Percentiles rank a stretch among this genome's conserved stretches.
Conservation (phyloP, 192 early-diverging fungal genomes). For the Coemansia erecta region DNA sequence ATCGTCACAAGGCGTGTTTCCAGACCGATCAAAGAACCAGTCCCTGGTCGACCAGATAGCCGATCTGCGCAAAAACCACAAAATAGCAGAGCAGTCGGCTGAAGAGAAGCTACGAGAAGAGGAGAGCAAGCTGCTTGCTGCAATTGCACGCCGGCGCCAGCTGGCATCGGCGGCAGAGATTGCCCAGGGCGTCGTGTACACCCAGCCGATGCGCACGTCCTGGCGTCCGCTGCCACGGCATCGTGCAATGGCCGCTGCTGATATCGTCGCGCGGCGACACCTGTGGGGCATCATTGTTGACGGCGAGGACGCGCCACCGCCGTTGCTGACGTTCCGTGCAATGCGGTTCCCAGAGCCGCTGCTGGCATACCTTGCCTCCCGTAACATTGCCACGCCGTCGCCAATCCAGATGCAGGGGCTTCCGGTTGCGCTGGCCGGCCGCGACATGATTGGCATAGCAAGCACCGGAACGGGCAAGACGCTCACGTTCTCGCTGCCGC, state of each 20-base stretch:
- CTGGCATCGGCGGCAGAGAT: conserved; percentile 84
- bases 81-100: conserved; percentile 68
- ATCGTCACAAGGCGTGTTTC: not conserved
- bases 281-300: conserved; percentile 89
- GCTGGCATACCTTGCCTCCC: conserved; percentile 72
- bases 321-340: conserved; percentile 75
- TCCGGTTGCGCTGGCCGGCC: conserved; percentile 82
- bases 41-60: conserved; percentile 86
- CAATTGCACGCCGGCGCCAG: conserved; percentile 74
- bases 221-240: conserved; percentile 82
- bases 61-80: conserved; percentile 65
- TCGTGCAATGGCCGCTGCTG: conserved; percentile 55
- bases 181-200: conserved; percentile 84
- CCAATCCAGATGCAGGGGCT: conserved; percentile 98
- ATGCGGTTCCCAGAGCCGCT: conserved; percentile 86
- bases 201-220: conserved; percentile 77
- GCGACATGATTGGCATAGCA: conserved; percentile 98
- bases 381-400: conserved; percentile 85
- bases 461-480: conserved; percentile 99
- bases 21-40: conserved; percentile 58
- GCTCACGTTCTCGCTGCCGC: conserved; percentile 89
- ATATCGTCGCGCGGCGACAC: conserved; percentile 61
- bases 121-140: conserved; percentile 77
- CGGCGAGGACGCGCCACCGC: conserved; percentile 82
- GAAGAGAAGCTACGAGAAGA: conserved; percentile 79